Conservation (phyloP, 192 early-diverging fungal species). For the Pilaira anomala region DNA sequence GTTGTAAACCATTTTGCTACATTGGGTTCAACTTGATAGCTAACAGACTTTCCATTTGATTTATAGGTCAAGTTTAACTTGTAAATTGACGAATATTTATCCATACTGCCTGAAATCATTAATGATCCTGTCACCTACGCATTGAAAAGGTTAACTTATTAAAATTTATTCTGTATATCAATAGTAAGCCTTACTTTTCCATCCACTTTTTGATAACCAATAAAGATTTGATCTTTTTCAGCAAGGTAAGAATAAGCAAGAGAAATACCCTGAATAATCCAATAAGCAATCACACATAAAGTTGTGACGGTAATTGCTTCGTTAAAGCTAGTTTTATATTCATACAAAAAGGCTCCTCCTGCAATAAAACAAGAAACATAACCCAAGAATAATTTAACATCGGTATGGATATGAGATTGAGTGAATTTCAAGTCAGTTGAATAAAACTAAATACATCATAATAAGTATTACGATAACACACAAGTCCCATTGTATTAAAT, state of each 20-base stretch:
- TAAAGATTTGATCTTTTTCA: conserved; percentile 67
- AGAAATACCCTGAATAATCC: conserved; percentile 45
- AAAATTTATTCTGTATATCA: background rate
- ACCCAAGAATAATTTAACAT: conserved; percentile 79
- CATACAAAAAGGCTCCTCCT: conserved; percentile 65
- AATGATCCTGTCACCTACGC: background rate
- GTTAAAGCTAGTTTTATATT: conserved; percentile 64
- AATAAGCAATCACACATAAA: conserved; percentile 54
- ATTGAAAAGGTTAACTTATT: background rate
- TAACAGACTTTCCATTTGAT: background rate
- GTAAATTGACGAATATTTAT: conserved; percentile 10
- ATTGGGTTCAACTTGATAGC: background rate
- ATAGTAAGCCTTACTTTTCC: background rate
- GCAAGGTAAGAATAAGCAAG: conserved; percentile 56
- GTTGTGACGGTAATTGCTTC: conserved; percentile 58
- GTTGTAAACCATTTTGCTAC: conserved; percentile 1
- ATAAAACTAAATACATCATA: conserved; percentile 40
- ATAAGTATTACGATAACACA: background rate
- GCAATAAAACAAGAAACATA: conserved; percentile 74
- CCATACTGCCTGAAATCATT: background rate
- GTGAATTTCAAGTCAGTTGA: conserved; percentile 48
- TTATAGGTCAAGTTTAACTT: conserved; percentile 1
- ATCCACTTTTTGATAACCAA: conserved; percentile 41
- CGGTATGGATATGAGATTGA: conserved; percentile 77
- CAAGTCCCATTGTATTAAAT: background rate